These are phyloP conservation scores for Ophiostoma fasciatum DNA, from an alignment of 2,329 filamentous ascomycete genomes.

Conservation along the genomic window DNA sequence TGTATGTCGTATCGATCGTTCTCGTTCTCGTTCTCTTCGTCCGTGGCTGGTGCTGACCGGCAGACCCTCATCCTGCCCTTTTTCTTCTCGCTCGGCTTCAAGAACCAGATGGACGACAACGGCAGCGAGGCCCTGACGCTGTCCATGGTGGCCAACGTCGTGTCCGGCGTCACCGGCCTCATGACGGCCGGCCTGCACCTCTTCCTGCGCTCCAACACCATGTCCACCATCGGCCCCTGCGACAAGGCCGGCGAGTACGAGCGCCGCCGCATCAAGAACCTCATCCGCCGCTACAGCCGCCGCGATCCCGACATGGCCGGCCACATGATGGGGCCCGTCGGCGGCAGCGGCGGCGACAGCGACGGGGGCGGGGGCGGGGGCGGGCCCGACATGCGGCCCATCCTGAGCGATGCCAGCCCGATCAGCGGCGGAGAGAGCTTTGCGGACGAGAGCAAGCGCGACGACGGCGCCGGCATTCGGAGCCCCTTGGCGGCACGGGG, in stretches of 20 bases:
- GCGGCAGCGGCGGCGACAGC: too few relatives aligned
- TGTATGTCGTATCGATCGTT: slow-evolving; percentile 26
- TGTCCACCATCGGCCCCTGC: slow-evolving; percentile 36
- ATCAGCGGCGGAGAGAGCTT: too few relatives aligned
- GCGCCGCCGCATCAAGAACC: slow-evolving; percentile 27
- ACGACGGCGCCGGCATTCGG: slow-evolving; percentile 16
- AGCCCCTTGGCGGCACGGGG: too few relatives aligned
- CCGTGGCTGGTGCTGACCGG: neutral
- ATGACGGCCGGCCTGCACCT: slow-evolving; percentile 51
- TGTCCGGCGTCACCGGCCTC: slow-evolving; percentile 50
- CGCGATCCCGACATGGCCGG: slow-evolving; percentile 18
- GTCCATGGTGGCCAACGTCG: slow-evolving; percentile 49
- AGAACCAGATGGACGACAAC: slow-evolving; percentile 19
- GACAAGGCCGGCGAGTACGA: slow-evolving; percentile 32
- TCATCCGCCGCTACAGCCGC: slow-evolving; percentile 22
- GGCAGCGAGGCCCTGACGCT: slow-evolving; percentile 30
- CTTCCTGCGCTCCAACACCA: slow-evolving; percentile 49
- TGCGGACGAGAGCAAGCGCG: slow-evolving; percentile 19
- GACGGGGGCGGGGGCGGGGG: too few relatives aligned
- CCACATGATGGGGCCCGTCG: slow-evolving; percentile 21
- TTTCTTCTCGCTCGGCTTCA: slow-evolving; percentile 41
- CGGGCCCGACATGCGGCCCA: slow-evolving; percentile 16
- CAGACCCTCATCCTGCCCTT: slow-evolving; percentile 48
- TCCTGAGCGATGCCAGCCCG: slow-evolving; percentile 22
- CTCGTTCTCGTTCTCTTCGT: neutral